phyloP scores from a whole-genome alignment of 129 eudicot genomes.

The Rutidosis leptorrhynchoides region DNA sequence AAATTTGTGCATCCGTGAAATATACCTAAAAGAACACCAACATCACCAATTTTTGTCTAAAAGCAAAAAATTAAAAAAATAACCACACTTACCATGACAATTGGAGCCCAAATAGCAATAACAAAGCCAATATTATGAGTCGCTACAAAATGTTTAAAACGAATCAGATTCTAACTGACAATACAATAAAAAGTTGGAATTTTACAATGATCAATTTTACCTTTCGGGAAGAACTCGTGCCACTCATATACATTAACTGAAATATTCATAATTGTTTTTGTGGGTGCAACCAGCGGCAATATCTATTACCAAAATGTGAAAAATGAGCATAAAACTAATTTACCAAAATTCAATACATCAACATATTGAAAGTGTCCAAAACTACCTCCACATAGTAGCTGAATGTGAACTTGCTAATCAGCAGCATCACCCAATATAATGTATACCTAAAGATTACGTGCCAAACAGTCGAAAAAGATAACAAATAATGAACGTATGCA shows the following conservation, averaged over 20 bases:
- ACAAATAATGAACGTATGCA: background rate
- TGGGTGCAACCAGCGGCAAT: slow-evolving; percentile 81
- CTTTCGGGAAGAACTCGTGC: slow-evolving; percentile 96
- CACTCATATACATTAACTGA: slow-evolving; percentile 59
- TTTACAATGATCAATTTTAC: slow-evolving; percentile 34
- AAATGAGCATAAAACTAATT: slow-evolving; percentile 19
- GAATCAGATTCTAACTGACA: slow-evolving; percentile 13
- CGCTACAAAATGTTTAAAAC: slow-evolving; percentile 45
- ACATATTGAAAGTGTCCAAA: background rate
- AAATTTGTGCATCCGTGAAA: slow-evolving; percentile 96
- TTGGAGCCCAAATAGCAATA: slow-evolving; percentile 89
- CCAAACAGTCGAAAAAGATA: slow-evolving; percentile 10
- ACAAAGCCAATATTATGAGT: slow-evolving; percentile 74
- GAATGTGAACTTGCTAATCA: slow-evolving; percentile 87
- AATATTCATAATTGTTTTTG: slow-evolving; percentile 64
- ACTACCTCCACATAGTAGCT: slow-evolving; percentile 97
- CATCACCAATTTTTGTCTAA: slow-evolving; percentile 23
- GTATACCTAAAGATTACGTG: slow-evolving; percentile 62
- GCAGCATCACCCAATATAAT: slow-evolving; percentile 75
- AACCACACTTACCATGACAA: slow-evolving; percentile 65
- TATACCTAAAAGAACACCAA: slow-evolving; percentile 55
- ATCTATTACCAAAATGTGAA: slow-evolving; percentile 48
- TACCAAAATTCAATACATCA: background rate
- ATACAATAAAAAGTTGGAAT: slow-evolving; percentile 18
- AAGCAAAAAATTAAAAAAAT: background rate